Percentiles rank a stretch among this genome's conserved stretches.
Evolutionary conservation across 805 yeast species (phyloP).

Genomic region (Candida nanaspora): DNA sequence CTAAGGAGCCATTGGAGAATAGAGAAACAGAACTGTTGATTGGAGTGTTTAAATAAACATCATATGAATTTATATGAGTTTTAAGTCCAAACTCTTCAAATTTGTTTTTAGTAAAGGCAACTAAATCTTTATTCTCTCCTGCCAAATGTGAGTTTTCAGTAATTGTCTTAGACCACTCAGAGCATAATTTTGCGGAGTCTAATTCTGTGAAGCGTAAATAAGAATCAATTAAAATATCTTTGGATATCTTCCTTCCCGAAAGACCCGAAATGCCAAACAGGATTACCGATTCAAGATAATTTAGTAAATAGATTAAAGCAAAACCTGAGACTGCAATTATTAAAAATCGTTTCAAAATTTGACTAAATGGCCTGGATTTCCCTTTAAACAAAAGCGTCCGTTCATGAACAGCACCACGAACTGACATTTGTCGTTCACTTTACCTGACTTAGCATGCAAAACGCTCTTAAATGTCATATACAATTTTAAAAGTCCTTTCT

Average conservation of each 20-base stretch:
- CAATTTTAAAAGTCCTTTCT: too few species aligned
- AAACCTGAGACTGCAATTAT: too few species aligned
- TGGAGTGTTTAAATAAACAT: conserved; percentile 61
- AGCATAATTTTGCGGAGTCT: not conserved
- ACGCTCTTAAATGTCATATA: too few species aligned
- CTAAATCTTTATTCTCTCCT: conserved; percentile 41
- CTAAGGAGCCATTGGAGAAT: conserved; percentile 14
- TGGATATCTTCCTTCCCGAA: not conserved
- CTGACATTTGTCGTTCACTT: too few species aligned
- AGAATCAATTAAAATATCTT: not conserved
- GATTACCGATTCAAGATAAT: too few species aligned
- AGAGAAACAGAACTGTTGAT: conserved; percentile 43
- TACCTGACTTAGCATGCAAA: too few species aligned
- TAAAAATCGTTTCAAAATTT: too few species aligned
- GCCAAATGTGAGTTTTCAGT: conserved; percentile 53
- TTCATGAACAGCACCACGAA: too few species aligned
- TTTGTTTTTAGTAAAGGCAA: conserved; percentile 51
- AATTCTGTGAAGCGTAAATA: not conserved
- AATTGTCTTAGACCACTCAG: conserved; percentile 45
- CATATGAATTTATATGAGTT: conserved; percentile 46
- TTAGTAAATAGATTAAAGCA: too few species aligned
- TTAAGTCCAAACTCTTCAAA: conserved; percentile 53
- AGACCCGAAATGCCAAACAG: not conserved
- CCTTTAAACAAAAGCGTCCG: too few species aligned
- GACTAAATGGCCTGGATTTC: too few species aligned